Base-by-base conservation (phyloP, 257 asterid genomes). In the Rhazya stricta region DNA sequence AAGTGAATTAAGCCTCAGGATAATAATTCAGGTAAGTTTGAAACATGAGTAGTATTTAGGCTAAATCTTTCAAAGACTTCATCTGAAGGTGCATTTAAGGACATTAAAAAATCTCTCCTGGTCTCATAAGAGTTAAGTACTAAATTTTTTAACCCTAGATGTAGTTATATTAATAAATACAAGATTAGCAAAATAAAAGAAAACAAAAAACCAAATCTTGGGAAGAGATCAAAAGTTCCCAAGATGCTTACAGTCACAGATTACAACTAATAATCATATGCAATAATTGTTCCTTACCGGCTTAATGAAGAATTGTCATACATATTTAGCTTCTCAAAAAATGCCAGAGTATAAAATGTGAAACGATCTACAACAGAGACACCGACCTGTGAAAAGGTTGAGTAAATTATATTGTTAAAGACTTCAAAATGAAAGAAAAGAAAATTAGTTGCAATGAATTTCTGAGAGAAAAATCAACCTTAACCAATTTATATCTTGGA, bases 341-440 rank as follows among this genome's bases (percentile, higher is more conserved):
- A 95, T 37, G 99, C 94, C 71, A 95, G 99, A 42, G 98, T 92
- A 77, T 92, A 88, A 82, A 84, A 95, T 68, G 98, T 95, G 83
- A 95, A 92, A 36, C 98, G 90, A 72, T 95, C 99, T 72, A 95
- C 96, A 76, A 92, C 99, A 84, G 98, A 95, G 69, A 95, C 94
- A 32, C 98, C 98, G 83, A 95, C 98, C 99, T 92, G 86, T 77
- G 53, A n/a, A 76, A 77, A 30, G 73, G 58, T 76, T 25, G 77
- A 74, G 77, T 78, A 60, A 58, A 68, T 42, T 50, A 67, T 43
- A 66, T 5, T 58, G 56, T 5, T 61, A 73, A 67, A 54, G 79
- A 69, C 50, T 19, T 29, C 66, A 68, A 27, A 45, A 21, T 34
- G 16, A 41, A 48, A 57, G 54, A 54, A 57, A 70, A 71, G 50